Base-by-base conservation (phyloP, 441 rosid genomes). In the Arabidopsis hybrid region DNA sequence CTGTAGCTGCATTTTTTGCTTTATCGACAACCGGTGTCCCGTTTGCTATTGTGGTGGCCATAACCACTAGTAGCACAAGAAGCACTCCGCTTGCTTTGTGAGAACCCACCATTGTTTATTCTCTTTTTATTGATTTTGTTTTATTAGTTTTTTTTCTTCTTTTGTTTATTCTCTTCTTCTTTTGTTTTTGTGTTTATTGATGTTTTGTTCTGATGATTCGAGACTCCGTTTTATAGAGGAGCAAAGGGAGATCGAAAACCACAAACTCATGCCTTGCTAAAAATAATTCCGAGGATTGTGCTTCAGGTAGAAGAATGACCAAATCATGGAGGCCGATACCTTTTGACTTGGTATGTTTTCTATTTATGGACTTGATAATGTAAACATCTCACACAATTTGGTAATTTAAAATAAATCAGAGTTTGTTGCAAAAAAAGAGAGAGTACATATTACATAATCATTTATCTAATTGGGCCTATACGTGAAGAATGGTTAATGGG, bases 41-140 rank as follows among this genome's bases (percentile, higher is more conserved):
- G 8, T 68, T 35, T 57, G 62, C 67, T 32, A 47, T 14, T 70
- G 67, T 65, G n/a, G 40, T 58, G n/a, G 62, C 71, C 36, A 56
- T 64, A 38, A 64, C 56, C 47, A 71, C 68, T 49, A 76, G 18
- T 47, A 42, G 61, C 2, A 70, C 3, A 38, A 63, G 31, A 12
- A 69, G 7, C 14, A 70, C 11, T 1, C 59, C 8, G 8, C 39
- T 76, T 38, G 45, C 60, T 18, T 17, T 71, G 3, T 52, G 49
- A 16, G 47, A 69, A 47, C 55, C 32, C 66, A 56, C 71, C 79
- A 76, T 76, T 39, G 47, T 68, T 16, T 61, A n/a, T 39, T 67
- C 0, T 18, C 26, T 47, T 47, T 7, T 16, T 7, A 3, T 47
- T 4, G 1, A 4, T 52, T 64, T 65, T 68, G 2, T 67, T 11